Conservation (phyloP, 2,329 filamentous ascomycete genomes). For the Monilinia fructicola region DNA sequence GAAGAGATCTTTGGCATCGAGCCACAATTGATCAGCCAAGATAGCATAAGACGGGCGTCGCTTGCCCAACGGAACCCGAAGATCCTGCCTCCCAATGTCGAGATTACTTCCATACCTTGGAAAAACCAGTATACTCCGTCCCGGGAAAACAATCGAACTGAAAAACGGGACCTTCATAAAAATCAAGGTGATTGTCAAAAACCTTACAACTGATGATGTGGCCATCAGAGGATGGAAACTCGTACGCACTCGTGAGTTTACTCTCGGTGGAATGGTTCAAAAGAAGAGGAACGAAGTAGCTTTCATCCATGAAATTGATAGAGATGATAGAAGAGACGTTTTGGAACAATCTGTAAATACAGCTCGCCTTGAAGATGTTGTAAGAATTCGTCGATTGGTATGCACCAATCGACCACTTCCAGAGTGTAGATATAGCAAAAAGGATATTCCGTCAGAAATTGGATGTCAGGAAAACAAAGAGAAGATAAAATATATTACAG, state of each 20-base stretch:
- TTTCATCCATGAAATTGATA: conserved; percentile 43
- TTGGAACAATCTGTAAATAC: conserved; percentile 46
- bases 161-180: conserved; percentile 42
- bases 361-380: conserved; percentile 43
- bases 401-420: conserved; percentile 57
- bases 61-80: conserved; percentile 31
- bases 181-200: conserved; percentile 36
- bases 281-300: conserved; percentile 47
- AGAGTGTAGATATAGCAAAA: conserved; percentile 24
- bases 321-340: conserved; percentile 39
- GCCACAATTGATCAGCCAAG: not conserved
- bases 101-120: conserved; percentile 37
- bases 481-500: conserved; percentile 1
- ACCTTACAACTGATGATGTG: conserved; percentile 29
- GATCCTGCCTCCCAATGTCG: conserved; percentile 37
- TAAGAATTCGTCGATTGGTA: conserved; percentile 46
- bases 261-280: conserved; percentile 39
- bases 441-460: conserved; percentile 25
- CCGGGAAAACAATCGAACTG: conserved; percentile 31
- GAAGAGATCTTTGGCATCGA: not conserved
- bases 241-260: conserved; percentile 39
- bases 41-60: not conserved
- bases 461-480: not conserved
- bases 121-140: conserved; percentile 30
- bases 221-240: conserved; percentile 46